A percentile compares a stretch with the other conserved stretches of the same genome.
These are phyloP conservation scores for Scenedesmus sp. DNA, from an alignment of 163 green algal genomes.

Conservation along the genomic window DNA sequence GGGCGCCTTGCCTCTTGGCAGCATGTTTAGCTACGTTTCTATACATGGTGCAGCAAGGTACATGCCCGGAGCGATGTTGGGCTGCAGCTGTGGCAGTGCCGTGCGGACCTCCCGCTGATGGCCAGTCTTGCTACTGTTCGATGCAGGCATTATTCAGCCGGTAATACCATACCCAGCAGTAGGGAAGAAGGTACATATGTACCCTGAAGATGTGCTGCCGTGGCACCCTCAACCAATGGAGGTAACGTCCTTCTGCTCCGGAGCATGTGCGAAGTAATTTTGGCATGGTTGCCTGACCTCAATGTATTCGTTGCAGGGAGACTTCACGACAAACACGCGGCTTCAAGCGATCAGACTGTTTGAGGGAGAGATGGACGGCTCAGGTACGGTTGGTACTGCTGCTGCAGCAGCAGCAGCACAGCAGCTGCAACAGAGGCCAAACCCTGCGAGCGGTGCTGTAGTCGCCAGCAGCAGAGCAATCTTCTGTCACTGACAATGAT, in stretches of 20 bases:
- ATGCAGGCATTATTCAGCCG: slow-evolving; percentile 14
- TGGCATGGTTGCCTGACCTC: not conserved
- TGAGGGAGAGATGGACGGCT: slow-evolving; percentile 47
- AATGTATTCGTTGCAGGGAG: slow-evolving; percentile 15
- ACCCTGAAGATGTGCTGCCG: slow-evolving; percentile 39
- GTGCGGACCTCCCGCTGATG: not conserved
- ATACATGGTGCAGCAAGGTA: not conserved
- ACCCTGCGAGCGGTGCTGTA: not conserved
- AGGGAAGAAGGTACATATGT: slow-evolving; percentile 20
- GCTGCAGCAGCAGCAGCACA: not conserved
- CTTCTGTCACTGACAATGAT: no score
- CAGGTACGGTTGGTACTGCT: slow-evolving; percentile 7
- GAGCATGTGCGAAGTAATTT: not conserved
- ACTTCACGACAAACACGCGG: slow-evolving; percentile 25
- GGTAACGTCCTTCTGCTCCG: slow-evolving; percentile 6
- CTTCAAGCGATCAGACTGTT: slow-evolving; percentile 39
- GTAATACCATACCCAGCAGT: slow-evolving; percentile 38
- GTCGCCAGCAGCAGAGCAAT: not conserved
- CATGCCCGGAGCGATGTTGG: not conserved
- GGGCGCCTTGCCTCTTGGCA: not conserved
- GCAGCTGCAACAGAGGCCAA: not conserved
- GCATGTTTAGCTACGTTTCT: not conserved
- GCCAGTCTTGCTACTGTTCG: not conserved
- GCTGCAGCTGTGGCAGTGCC: not conserved
- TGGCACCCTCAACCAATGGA: slow-evolving; percentile 35